Evolutionary conservation across 2,329 filamentous ascomycete genomes (phyloP).

Genomic region (Myriangium duriaei): DNA sequence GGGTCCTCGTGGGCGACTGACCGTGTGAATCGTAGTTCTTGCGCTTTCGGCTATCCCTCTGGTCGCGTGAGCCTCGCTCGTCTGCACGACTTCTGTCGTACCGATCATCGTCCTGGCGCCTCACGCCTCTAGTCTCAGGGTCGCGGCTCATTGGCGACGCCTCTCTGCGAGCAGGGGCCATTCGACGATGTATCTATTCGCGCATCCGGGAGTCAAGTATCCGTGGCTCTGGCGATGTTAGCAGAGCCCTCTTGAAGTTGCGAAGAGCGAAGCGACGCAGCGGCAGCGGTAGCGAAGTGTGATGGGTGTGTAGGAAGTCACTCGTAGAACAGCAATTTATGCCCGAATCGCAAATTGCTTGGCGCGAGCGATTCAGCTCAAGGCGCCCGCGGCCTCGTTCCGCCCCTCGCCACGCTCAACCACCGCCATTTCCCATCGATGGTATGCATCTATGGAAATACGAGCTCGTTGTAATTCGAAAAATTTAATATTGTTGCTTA

Average conservation of each 20-base stretch:
- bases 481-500: background rate
- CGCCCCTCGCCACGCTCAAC: background rate
- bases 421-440: too few species aligned
- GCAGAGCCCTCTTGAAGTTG: too few species aligned
- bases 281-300: too few species aligned
- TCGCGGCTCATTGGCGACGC: slow-evolving; percentile 1
- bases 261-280: too few species aligned
- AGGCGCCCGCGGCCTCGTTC: background rate
- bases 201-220: background rate
- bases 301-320: too few species aligned
- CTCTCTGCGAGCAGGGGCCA: slow-evolving; percentile 7
- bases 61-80: background rate
- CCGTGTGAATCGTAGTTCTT: slow-evolving; percentile 6
- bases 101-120: background rate
- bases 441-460: too few species aligned
- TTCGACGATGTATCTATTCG: background rate
- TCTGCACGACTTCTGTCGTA: background rate
- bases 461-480: background rate
- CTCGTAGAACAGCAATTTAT: too few species aligned
- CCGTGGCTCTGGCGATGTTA: too few species aligned
- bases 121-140: background rate
- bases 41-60: slow-evolving; percentile 4
- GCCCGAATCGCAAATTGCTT: too few species aligned
- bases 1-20: too few species aligned
- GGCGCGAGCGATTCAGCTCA: too few species aligned